Evolutionary conservation across 768 basidiomycete species (phyloP).

Genomic region (Xerocomus brunneocitrinus): DNA sequence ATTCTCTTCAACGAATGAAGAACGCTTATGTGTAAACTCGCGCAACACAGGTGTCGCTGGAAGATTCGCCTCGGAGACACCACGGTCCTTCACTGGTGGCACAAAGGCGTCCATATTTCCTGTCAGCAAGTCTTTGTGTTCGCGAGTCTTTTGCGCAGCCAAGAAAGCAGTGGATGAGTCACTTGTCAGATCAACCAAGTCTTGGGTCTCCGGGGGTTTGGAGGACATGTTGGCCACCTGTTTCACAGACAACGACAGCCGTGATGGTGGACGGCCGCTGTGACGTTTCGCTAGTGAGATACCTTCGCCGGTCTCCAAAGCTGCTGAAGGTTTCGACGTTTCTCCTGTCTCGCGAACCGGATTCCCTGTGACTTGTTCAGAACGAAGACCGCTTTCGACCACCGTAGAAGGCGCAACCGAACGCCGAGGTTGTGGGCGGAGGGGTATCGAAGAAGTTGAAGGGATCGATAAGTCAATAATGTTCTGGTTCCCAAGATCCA

Average conservation of each 20-base stretch:
- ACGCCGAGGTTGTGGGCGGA: conserved; percentile 21
- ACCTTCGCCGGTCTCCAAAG: conserved; percentile 15
- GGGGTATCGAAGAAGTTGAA: conserved; percentile 20
- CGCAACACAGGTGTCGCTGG: conserved; percentile 50
- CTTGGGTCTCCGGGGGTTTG: conserved; percentile 29
- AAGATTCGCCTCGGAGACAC: conserved; percentile 9
- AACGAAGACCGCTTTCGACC: conserved; percentile 43
- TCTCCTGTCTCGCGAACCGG: conserved; percentile 42
- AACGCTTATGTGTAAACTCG: conserved; percentile 68
- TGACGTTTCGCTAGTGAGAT: conserved; percentile 14
- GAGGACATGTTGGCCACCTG: conserved; percentile 47
- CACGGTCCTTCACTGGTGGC: conserved; percentile 17
- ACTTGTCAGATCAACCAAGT: conserved; percentile 18
- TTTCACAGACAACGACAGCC: conserved; percentile 47
- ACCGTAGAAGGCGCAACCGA: conserved; percentile 6
- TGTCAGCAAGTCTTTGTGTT: conserved; percentile 68
- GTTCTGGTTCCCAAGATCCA: conserved; percentile 8
- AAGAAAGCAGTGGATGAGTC: conserved; percentile 4
- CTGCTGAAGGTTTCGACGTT: conserved; percentile 4
- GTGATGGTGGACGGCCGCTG: conserved; percentile 23
- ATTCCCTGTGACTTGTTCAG: conserved; percentile 53
- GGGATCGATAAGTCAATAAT: conserved; percentile 22
- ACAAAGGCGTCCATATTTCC: conserved; percentile 50
- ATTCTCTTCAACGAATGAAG: conserved; percentile 57
- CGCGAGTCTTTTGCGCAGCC: conserved; percentile 23